These are phyloP conservation scores for Olyra latifolia DNA, from an alignment of 176 grass and related monocot genomes.

Conservation along the genomic window DNA sequence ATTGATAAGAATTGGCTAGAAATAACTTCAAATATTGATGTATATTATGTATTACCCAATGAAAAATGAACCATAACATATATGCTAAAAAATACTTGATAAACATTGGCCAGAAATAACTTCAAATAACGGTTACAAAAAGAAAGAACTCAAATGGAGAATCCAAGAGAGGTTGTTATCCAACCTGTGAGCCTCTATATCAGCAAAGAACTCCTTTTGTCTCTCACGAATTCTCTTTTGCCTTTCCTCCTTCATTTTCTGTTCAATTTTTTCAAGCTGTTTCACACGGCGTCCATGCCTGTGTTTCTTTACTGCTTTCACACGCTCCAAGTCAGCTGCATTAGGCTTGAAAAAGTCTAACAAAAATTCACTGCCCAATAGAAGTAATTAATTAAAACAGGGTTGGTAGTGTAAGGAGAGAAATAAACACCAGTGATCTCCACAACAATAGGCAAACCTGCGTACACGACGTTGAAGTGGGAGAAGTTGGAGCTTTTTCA, in stretches of 20 bases:
- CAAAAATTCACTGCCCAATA: constrained; percentile 86
- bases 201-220: constrained; percentile 97
- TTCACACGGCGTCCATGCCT: constrained; percentile 90
- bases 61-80: constrained; percentile 15
- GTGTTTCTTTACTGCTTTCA: constrained; percentile 89
- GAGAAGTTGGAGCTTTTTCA: constrained; percentile 99
- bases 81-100: constrained; percentile 15
- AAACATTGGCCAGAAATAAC: constrained; percentile 11
- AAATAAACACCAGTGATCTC: not conserved
- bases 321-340: constrained; percentile 67
- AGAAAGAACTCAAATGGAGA: constrained; percentile 1
- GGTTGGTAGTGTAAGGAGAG: not conserved
- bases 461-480: constrained; percentile 78
- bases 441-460: constrained; percentile 51
- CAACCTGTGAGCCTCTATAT: constrained; percentile 92
- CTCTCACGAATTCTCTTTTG: constrained; percentile 96
- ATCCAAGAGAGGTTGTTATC: not conserved
- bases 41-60: not conserved
- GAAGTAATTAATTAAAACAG: constrained; percentile 33
- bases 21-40: constrained; percentile 22
- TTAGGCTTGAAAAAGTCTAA: constrained; percentile 92
- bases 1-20: not conserved
- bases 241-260: constrained; percentile 99
- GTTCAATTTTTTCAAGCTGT: constrained; percentile 98
- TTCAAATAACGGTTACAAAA: constrained; percentile 14